phyloP scores from a whole-genome alignment of 805 yeast species.

The Hanseniaspora pseudoguilliermondii region DNA sequence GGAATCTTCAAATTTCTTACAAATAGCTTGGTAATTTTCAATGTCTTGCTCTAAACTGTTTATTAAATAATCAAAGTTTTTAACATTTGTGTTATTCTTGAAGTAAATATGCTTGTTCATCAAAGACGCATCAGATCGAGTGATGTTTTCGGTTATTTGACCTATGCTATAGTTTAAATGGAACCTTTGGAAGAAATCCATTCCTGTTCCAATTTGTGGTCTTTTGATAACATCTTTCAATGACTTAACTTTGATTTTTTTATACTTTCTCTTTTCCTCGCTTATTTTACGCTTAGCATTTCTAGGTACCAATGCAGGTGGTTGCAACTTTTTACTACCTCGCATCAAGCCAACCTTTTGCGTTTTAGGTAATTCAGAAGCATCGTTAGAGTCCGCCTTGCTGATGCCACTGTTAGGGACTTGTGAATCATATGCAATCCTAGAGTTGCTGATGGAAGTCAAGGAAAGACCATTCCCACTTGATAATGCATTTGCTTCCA shows the following conservation, averaged over 20 bases:
- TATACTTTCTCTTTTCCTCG: background rate
- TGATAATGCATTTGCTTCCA: background rate
- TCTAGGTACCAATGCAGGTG: background rate
- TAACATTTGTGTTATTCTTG: background rate
- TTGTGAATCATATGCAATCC: no score
- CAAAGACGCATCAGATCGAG: background rate
- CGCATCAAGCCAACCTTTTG: background rate
- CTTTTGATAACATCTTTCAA: constrained; percentile 6
- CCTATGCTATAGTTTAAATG: background rate
- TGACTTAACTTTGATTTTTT: background rate
- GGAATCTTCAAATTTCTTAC: background rate
- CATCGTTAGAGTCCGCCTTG: background rate
- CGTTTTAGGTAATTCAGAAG: background rate
- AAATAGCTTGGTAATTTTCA: background rate
- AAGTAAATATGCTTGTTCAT: background rate
- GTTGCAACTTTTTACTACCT: background rate
- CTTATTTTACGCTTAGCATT: background rate
- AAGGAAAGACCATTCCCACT: no score
- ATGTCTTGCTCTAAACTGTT: background rate
- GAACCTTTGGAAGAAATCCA: background rate
- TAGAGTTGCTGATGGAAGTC: no score
- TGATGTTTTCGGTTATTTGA: background rate
- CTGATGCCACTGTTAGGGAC: background rate
- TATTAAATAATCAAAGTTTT: background rate
- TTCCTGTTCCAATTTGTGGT: background rate